These are phyloP conservation scores for Arabidopsis arenosa DNA, from an alignment of 345 rosid genomes.

Conservation along the genomic window DNA sequence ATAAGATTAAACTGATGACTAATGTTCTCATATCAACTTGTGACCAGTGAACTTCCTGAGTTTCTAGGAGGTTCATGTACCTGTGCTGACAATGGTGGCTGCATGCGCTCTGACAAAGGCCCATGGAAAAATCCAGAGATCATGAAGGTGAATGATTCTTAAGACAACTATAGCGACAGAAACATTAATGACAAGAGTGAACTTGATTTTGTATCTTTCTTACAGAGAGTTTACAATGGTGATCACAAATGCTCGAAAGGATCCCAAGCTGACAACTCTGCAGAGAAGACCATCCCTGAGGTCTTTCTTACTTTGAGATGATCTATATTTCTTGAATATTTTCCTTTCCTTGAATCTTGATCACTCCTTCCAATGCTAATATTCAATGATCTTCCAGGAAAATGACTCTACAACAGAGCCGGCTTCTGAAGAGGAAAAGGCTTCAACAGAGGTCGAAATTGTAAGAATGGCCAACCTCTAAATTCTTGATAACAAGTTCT, in stretches of 20 bases:
- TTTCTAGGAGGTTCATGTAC: slow-evolving; percentile 93
- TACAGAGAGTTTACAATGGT: slow-evolving; percentile 78
- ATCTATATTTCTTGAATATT: slow-evolving; percentile 5
- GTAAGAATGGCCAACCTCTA: slow-evolving; percentile 46
- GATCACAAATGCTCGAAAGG: slow-evolving; percentile 66
- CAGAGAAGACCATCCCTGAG: slow-evolving; percentile 62
- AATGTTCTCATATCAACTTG: slow-evolving; percentile 23
- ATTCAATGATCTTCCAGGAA: slow-evolving; percentile 44
- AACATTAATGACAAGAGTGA: background rate
- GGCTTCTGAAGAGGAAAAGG: slow-evolving; percentile 39
- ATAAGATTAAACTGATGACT: slow-evolving; percentile 5
- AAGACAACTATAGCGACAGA: background rate
- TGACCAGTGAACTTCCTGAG: slow-evolving; percentile 79
- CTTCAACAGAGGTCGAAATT: slow-evolving; percentile 41
- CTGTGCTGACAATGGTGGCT: slow-evolving; percentile 85
- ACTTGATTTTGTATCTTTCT: slow-evolving; percentile 21
- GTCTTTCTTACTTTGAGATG: slow-evolving; percentile 38
- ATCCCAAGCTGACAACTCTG: slow-evolving; percentile 38
- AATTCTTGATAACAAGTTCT: background rate
- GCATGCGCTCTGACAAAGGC: slow-evolving; percentile 94
- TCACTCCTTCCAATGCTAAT: slow-evolving; percentile 15
- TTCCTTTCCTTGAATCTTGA: background rate
- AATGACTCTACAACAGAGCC: slow-evolving; percentile 48
- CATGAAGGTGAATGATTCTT: slow-evolving; percentile 59
- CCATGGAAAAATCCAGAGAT: slow-evolving; percentile 86